Evolutionary conservation across 2,329 filamentous ascomycete species (phyloP), one percentile per base, ranked within the genome.

Genomic region (Aspergillus tamarii): DNA sequence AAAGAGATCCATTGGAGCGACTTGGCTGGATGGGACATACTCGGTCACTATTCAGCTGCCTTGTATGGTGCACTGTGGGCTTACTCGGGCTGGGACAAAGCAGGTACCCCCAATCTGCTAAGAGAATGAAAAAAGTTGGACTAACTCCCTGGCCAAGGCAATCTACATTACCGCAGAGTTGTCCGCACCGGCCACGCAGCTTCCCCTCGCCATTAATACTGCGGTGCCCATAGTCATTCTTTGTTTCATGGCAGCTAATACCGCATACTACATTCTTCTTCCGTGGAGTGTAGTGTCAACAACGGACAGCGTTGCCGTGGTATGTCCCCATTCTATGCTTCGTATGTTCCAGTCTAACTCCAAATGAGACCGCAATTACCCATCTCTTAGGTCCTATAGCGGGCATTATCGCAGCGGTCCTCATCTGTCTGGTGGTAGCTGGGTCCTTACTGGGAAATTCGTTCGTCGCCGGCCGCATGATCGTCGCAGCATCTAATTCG

Each of bases 61-160:
- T 59, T 68, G 1, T 68, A 68, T 34, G 66, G 66, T 12, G 66
- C 66, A 1, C 58, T 68, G 1, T 68, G 66, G 66, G 66, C 66
- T 0, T 68, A 68, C 52, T 68, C 66, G 0, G 66, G 66, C 12
- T 68, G 66, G 66, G 66, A 68, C 23, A 68, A 68, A 63, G 66
- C 57, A 57, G 26, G 61, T n/a, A 23, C 3, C 12, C 11, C 7
- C 16, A 6, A 1, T 19, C 9, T 28, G 14, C 21, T 10, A 3
- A n/a, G 28, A 12, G 28, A n/a, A 52, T 12, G 28, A 3, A 5
- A 10, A 14, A 3, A 8, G 8, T 52, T 19, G 8, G 14, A 32
- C 48, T 52, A 12, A 52, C 48, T 4, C 0, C 10, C 2, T 2
- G 23, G n/a, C 28, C 5, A 30, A 67, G 66, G 66, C 66, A 1